These are phyloP conservation scores for Geotrichum histeridarum DNA, from an alignment of 1,139 yeast genomes.

Conservation along the genomic window DNA sequence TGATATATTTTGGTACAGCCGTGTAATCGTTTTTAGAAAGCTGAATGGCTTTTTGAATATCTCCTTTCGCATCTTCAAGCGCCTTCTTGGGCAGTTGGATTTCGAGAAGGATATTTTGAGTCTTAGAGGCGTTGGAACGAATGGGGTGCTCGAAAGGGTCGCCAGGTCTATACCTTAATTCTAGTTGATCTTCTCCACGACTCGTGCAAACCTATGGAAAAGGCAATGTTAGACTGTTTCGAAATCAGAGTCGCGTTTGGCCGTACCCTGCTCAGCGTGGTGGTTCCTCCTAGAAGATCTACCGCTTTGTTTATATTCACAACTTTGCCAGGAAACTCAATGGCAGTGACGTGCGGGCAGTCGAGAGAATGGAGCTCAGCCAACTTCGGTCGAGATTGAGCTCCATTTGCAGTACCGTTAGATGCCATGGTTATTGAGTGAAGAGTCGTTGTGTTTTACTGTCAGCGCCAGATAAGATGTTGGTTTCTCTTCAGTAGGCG, in stretches of 20 bases:
- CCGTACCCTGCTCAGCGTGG: constrained; percentile 36
- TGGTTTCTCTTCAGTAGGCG: background rate
- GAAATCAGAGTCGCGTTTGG: background rate
- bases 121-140: constrained; percentile 41
- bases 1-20: constrained; percentile 37
- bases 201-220: constrained; percentile 30
- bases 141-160: constrained; percentile 84
- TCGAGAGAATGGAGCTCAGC: constrained; percentile 27
- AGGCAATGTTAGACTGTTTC: background rate
- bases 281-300: constrained; percentile 70
- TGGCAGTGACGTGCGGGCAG: constrained; percentile 26
- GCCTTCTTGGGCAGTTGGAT: constrained; percentile 63
- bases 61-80: constrained; percentile 45
- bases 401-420: background rate
- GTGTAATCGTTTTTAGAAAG: constrained; percentile 22
- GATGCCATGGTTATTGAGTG: background rate
- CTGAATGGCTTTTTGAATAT: constrained; percentile 50
- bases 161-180: constrained; percentile 55
- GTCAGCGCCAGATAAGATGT: background rate
- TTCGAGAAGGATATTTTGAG: constrained; percentile 65
- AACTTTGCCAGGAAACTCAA: constrained; percentile 78
- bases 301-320: constrained; percentile 60
- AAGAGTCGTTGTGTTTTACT: too few relatives aligned
- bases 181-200: constrained; percentile 46
- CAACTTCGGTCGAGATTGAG: constrained; percentile 8